Percentiles rank a stretch among this genome's conserved stretches.
phyloP scores from a whole-genome alignment of 2,329 filamentous ascomycete genomes.

The Apiospora marii region DNA sequence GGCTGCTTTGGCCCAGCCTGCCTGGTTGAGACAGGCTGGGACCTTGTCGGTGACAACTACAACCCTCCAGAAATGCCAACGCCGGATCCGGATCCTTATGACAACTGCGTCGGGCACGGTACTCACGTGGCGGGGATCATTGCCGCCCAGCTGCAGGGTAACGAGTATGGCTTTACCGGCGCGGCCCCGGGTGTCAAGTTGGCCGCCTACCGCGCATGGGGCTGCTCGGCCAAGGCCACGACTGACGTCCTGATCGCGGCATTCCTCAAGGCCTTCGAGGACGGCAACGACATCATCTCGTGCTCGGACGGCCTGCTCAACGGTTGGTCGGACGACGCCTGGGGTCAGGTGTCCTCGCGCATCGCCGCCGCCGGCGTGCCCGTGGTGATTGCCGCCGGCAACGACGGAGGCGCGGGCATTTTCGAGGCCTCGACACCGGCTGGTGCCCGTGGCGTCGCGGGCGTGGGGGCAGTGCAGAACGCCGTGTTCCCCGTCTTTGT shows the following conservation, averaged over 20 bases:
- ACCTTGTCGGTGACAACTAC: conserved; percentile 55
- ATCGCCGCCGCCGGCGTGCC: conserved; percentile 50
- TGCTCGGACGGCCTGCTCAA: conserved; percentile 38
- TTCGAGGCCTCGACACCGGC: conserved; percentile 31
- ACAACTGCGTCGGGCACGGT: conserved; percentile 51
- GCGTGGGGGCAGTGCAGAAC: conserved; percentile 31
- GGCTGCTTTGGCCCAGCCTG: conserved; percentile 42
- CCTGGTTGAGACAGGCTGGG: conserved; percentile 53
- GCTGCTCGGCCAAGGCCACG: conserved; percentile 31
- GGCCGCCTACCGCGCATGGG: conserved; percentile 32
- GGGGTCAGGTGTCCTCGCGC: conserved; percentile 47
- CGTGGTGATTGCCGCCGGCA: conserved; percentile 50
- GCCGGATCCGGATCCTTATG: conserved; percentile 49
- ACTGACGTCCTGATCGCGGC: conserved; percentile 41
- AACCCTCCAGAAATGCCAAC: conserved; percentile 42
- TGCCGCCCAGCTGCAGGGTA: conserved; percentile 30
- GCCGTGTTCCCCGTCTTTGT: conserved; percentile 29
- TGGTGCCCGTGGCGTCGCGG: conserved; percentile 27
- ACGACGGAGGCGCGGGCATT: conserved; percentile 43
- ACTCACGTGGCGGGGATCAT: conserved; percentile 56
- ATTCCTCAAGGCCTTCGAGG: conserved; percentile 41
- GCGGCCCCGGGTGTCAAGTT: conserved; percentile 33
- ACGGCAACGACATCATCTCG: conserved; percentile 44
- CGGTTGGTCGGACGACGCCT: conserved; percentile 43
- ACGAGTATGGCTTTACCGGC: conserved; percentile 34